Conservation (phyloP, 176 grass and related monocot genomes). For the Avena insularis region DNA sequence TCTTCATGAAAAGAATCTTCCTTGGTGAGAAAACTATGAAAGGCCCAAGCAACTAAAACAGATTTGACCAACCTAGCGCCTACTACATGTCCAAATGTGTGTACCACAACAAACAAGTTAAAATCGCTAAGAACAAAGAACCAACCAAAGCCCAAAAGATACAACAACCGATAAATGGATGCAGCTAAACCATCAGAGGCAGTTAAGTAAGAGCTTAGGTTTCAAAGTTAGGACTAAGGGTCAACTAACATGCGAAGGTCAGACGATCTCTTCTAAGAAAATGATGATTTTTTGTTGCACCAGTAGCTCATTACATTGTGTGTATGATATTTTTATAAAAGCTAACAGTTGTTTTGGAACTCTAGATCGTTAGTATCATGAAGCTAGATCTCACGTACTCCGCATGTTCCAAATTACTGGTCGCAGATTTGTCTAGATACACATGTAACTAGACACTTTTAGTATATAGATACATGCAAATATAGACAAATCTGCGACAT, state of each 20-base stretch:
- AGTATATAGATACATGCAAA: too few relatives aligned
- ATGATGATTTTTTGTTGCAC: not conserved
- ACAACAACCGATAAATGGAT: not conserved
- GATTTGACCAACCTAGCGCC: not conserved
- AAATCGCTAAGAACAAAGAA: not conserved
- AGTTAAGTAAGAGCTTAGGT: not conserved
- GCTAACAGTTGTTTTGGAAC: not conserved
- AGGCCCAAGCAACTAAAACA: not conserved
- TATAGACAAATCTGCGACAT: too few relatives aligned
- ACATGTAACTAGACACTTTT: too few relatives aligned
- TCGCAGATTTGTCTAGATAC: too few relatives aligned
- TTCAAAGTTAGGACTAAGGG: not conserved
- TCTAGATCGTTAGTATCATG: not conserved
- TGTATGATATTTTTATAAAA: not conserved
- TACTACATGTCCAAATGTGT: not conserved
- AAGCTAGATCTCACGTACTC: not conserved
- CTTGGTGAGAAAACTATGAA: not conserved
- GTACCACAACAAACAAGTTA: not conserved
- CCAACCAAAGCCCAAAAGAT: not conserved
- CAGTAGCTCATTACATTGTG: not conserved
- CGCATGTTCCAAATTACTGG: too few relatives aligned
- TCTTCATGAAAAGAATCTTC: not conserved
- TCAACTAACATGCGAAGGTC: not conserved
- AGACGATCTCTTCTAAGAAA: not conserved
- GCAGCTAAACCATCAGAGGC: slow-evolving; percentile 20